phyloP scores from a whole-genome alignment of 805 yeast species.

The Scheffersomyces stipitis region DNA sequence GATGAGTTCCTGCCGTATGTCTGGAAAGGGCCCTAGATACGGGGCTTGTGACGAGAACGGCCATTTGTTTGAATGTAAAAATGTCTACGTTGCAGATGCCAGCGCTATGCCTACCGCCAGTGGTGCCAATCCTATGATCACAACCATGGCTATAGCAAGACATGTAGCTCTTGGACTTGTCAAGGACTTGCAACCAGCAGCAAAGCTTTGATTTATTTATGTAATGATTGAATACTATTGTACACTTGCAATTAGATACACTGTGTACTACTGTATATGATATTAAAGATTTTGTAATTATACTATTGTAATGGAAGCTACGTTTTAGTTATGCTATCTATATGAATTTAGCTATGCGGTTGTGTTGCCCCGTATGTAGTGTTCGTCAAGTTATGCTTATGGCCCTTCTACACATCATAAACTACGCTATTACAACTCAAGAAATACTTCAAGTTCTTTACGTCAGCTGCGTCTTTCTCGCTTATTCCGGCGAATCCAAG shows the following conservation, averaged over 20 bases:
- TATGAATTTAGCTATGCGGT: no score
- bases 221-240: no score
- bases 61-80: constrained; percentile 23
- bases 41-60: constrained; percentile 27
- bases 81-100: constrained; percentile 28
- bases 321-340: no score
- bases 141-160: constrained; percentile 25
- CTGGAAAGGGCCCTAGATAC: constrained; percentile 23
- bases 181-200: constrained; percentile 13
- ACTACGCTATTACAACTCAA: constrained; percentile 47
- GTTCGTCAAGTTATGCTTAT: neutral
- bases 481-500: constrained; percentile 62
- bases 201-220: constrained; percentile 3
- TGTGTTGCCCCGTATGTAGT: neutral
- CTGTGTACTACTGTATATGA: no score
- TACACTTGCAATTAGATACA: no score
- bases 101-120: constrained; percentile 30
- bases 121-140: constrained; percentile 29
- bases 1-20: constrained; percentile 27
- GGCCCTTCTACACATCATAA: constrained; percentile 26
- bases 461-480: constrained; percentile 26
- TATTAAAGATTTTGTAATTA: no score
- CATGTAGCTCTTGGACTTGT: constrained; percentile 19
- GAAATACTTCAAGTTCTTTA: constrained; percentile 41
- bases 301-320: no score